Evolutionary conservation across 2,329 filamentous ascomycete species (phyloP).

Genomic region (Colletotrichum sp.): DNA sequence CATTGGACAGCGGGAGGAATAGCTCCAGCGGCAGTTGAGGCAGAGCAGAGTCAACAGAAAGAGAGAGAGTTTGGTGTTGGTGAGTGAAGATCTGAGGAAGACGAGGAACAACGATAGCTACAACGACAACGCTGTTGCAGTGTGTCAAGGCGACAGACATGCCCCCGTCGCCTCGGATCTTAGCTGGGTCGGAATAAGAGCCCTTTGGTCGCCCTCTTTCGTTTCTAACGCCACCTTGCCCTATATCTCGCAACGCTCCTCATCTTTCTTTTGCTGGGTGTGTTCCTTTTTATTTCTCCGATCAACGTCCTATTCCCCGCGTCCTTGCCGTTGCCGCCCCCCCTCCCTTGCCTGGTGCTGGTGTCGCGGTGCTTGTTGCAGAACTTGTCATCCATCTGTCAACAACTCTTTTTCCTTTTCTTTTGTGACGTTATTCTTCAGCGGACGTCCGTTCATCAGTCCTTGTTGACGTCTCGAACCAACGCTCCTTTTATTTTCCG

Average conservation of each 20-base stretch:
- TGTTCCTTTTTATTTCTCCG: neutral
- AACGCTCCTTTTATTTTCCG: neutral
- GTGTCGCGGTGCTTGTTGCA: neutral
- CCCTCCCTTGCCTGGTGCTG: neutral
- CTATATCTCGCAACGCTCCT: neutral
- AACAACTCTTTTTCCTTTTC: neutral
- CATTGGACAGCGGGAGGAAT: neutral
- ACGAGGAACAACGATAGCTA: neutral
- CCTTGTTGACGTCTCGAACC: neutral
- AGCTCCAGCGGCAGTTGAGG: neutral
- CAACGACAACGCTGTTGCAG: neutral
- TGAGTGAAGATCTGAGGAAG: neutral
- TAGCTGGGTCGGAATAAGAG: neutral
- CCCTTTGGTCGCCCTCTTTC: neutral
- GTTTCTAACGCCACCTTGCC: constrained; percentile 5
- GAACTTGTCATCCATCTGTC: neutral
- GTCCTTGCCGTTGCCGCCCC: neutral
- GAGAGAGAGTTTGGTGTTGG: neutral
- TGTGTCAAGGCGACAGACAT: neutral
- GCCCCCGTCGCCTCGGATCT: neutral
- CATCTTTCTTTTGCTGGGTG: neutral
- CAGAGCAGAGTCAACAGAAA: neutral
- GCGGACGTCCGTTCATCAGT: neutral
- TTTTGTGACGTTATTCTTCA: neutral
- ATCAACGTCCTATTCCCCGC: neutral